Evolutionary conservation across 805 yeast genomes (phyloP).

Genomic region (Candida sithepensis): DNA sequence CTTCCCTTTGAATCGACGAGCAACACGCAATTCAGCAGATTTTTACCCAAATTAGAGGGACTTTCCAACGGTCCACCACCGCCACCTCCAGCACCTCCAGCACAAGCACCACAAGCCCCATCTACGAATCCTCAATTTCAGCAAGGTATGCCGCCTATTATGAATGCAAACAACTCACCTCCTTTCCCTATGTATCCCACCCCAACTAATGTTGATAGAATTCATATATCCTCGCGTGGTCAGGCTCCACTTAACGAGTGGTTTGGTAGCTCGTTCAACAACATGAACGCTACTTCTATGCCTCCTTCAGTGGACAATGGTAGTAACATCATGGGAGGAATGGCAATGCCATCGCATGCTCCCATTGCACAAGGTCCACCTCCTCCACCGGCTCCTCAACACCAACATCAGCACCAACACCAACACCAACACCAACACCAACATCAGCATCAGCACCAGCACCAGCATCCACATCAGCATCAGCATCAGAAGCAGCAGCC

Average conservation of each 20-base stretch:
- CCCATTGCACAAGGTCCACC: background rate
- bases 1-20: background rate
- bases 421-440: too few relatives aligned
- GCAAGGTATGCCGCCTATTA: background rate
- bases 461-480: too few relatives aligned
- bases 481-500: too few relatives aligned
- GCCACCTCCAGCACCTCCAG: too few relatives aligned
- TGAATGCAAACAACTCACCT: background rate
- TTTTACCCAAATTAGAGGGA: background rate
- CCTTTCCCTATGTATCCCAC: background rate
- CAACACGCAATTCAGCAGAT: background rate
- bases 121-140: background rate
- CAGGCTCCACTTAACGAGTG: background rate
- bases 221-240: background rate
- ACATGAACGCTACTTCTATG: background rate
- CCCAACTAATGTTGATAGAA: background rate
- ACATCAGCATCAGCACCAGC: too few relatives aligned
- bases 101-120: too few relatives aligned
- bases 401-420: too few relatives aligned
- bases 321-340: background rate
- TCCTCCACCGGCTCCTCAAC: background rate
- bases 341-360: background rate
- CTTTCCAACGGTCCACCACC: background rate
- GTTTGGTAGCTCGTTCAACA: background rate
- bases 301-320: background rate